Percentiles rank a stretch among this genome's conserved stretches.
phyloP scores from a whole-genome alignment of 1,139 yeast species.

The Waltiozyma sp. region DNA sequence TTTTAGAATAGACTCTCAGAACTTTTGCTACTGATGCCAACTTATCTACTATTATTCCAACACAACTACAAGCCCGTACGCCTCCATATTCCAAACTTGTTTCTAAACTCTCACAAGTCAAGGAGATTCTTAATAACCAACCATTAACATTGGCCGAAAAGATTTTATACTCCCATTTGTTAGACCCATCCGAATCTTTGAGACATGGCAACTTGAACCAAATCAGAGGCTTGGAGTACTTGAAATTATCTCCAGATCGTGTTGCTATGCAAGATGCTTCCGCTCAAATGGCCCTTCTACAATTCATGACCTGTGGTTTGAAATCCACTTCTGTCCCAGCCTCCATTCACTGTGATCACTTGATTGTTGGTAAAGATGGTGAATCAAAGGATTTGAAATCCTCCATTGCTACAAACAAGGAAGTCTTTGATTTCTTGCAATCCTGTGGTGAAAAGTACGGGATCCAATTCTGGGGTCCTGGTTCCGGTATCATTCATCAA shows the following conservation, averaged over 20 bases:
- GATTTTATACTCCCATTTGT: conserved; percentile 83
- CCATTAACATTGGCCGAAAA: conserved; percentile 92
- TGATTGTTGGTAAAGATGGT: conserved; percentile 92
- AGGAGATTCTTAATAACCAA: conserved; percentile 48
- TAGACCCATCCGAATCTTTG: conserved; percentile 71
- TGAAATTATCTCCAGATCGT: conserved; percentile 91
- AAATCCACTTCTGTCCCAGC: conserved; percentile 81
- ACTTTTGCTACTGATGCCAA: conserved; percentile 14
- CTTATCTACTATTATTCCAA: conserved; percentile 33
- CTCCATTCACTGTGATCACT: conserved; percentile 93
- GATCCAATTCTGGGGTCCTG: conserved; percentile 98
- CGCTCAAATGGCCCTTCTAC: conserved; percentile 94
- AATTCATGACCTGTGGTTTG: conserved; percentile 95
- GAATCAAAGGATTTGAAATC: conserved; percentile 65
- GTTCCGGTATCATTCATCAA: conserved; percentile 97
- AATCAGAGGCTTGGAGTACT: conserved; percentile 74
- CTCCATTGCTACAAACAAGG: conserved; percentile 78
- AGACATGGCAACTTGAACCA: conserved; percentile 37
- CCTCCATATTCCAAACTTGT: conserved; percentile 82
- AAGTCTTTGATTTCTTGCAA: conserved; percentile 86
- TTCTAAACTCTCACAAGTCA: conserved; percentile 50
- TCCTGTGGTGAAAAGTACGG: conserved; percentile 90
- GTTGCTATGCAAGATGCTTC: conserved; percentile 99
- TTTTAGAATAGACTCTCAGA: conserved; percentile 8
- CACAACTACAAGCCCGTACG: conserved; percentile 52